Percentiles rank a stretch among this genome's conserved stretches.
These are phyloP conservation scores for Saturnispora saitoi DNA, from an alignment of 805 yeast species.

Conservation along the genomic window DNA sequence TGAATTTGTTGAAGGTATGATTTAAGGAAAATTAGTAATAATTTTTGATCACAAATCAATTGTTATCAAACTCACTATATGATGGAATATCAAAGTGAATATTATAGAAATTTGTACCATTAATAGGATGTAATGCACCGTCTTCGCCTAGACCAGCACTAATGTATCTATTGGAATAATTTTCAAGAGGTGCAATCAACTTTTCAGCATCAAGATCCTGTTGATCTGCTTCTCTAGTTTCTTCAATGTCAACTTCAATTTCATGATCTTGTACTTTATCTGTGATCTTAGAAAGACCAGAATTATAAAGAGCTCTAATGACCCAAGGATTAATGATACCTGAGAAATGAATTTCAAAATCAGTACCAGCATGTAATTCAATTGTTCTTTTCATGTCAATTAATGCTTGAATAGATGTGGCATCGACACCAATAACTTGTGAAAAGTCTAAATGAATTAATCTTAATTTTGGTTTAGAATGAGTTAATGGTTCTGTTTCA, in stretches of 20 bases:
- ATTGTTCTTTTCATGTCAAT: slow-evolving; percentile 69
- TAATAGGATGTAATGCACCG: slow-evolving; percentile 35
- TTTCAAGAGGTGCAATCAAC: background rate
- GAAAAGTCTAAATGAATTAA: slow-evolving; percentile 77
- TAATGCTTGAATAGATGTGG: slow-evolving; percentile 71
- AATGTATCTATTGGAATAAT: slow-evolving; percentile 11
- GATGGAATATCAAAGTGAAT: slow-evolving; percentile 75
- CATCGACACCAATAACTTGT: slow-evolving; percentile 65
- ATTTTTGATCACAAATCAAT: background rate
- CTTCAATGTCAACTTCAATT: slow-evolving; percentile 11
- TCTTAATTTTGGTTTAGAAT: slow-evolving; percentile 45
- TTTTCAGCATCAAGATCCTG: slow-evolving; percentile 1
- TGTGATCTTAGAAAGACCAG: slow-evolving; percentile 50
- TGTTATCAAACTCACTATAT: slow-evolving; percentile 19
- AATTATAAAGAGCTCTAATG: slow-evolving; percentile 61
- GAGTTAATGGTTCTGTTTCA: slow-evolving; percentile 18
- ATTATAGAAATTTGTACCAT: slow-evolving; percentile 60
- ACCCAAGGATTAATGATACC: slow-evolving; percentile 86
- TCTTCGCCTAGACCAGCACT: slow-evolving; percentile 17
- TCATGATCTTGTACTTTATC: slow-evolving; percentile 11
- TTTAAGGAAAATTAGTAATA: background rate
- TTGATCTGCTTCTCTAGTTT: slow-evolving; percentile 3
- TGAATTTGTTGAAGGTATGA: background rate
- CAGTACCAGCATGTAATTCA: slow-evolving; percentile 66
- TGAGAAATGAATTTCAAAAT: slow-evolving; percentile 83